Percentiles rank a stretch among this genome's conserved stretches.
Evolutionary conservation across 208 protist species (phyloP).

Genomic region (Angomonas ambiguus): DNA sequence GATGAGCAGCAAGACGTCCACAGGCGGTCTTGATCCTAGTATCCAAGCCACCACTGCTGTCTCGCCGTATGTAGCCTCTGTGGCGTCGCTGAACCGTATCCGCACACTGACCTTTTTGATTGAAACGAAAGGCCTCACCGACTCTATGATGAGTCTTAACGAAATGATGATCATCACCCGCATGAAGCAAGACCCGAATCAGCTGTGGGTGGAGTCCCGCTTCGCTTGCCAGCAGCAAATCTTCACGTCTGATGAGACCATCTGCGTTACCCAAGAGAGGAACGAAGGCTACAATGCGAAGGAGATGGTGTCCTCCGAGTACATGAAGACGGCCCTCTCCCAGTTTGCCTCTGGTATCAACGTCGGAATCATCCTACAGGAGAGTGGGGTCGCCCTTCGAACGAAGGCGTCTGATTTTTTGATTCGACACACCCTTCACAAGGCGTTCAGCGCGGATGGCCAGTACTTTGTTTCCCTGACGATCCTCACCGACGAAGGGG

Average conservation of each 20-base stretch:
- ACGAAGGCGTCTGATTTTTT: constrained; percentile 16
- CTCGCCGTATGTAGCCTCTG: background rate
- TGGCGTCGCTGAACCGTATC: background rate
- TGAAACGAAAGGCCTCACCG: background rate
- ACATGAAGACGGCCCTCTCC: constrained; percentile 18
- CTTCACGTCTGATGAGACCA: constrained; percentile 25
- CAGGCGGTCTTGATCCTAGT: too few relatives aligned
- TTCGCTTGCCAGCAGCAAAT: background rate
- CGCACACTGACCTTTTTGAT: background rate
- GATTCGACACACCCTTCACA: constrained; percentile 8
- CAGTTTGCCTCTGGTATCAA: constrained; percentile 27
- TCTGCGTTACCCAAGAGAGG: constrained; percentile 1
- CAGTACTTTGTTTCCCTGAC: constrained; percentile 19
- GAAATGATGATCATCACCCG: background rate
- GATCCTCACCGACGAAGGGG: constrained; percentile 10
- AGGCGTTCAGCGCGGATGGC: constrained; percentile 16
- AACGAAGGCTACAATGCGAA: constrained; percentile 11
- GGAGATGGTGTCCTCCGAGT: background rate
- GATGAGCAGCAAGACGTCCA: too few relatives aligned
- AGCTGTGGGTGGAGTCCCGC: constrained; percentile 1
- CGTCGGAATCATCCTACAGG: constrained; percentile 25
- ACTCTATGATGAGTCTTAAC: background rate
- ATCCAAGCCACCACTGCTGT: background rate
- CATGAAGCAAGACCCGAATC: background rate
- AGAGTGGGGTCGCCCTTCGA: constrained; percentile 15